Base-by-base conservation (phyloP, 768 basidiomycete genomes). In the Tylopilus rubrobrunneus region DNA sequence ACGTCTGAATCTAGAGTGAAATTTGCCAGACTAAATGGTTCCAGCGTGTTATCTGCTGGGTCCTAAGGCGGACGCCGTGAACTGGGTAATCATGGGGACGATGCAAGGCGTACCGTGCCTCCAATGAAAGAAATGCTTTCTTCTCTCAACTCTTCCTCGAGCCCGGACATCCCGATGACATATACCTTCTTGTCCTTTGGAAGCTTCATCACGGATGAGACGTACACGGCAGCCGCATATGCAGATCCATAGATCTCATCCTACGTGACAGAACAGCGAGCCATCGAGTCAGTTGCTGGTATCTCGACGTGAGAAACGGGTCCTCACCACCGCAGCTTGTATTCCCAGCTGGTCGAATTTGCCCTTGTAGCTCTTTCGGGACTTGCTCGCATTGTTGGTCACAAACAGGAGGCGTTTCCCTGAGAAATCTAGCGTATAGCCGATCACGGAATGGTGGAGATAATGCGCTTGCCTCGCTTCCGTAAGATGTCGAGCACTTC, bases 181-280 rank as follows among this genome's bases (percentile, higher is more conserved):
- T 94, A 99, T 14, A 94, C 95, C 70, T 89, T 92, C 75, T 98
- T 92, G 67, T 88, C 80, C 65, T 87, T 90, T 10, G 93, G 90
- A 56, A 99, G 78, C 53, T 92, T 87, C 61, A 95, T 77, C 12
- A 98, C 88, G 39, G 90, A 84, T 0, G 94, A 95, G 25, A 98
- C 74, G 71, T 98, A 90, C 34, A 87, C 84, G 0, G 87, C 88
- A 12, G 89, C 75, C 1, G 87, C 87, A 59, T 89, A 98, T 2
- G 94, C 96, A 7, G 96, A 98, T 48, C 95, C 92, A 61, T 92
- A 98, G 50, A 98, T 92, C 68, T 98, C 97, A 56, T 97, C 91
- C 96, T 98, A 59, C 9, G 21, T 43, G n/a, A 49, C 19, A 14
- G 41, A 28, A 19, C 5, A 15, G 27, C 41, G 49, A 36, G 51